Conservation (phyloP, 768 basidiomycete species). For the Favolaschia claudopus region DNA sequence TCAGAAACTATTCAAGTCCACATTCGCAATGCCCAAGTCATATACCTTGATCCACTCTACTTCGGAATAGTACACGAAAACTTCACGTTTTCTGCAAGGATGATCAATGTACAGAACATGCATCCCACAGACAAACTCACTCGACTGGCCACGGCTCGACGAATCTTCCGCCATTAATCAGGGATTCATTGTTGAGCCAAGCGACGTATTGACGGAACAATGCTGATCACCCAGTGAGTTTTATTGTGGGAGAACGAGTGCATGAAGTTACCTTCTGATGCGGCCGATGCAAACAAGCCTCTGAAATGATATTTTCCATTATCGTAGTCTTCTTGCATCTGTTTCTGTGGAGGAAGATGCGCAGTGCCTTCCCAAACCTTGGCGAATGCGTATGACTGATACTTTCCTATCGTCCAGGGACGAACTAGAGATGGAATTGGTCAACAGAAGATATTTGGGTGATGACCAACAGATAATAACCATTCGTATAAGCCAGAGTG, state of each 20-base stretch:
- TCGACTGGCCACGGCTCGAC: slow-evolving; percentile 34
- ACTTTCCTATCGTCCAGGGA: slow-evolving; percentile 31
- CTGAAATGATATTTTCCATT: slow-evolving; percentile 24
- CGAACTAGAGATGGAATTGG: slow-evolving; percentile 20
- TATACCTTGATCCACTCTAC: slow-evolving; percentile 26
- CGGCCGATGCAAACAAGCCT: slow-evolving; percentile 25
- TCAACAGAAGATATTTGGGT: not conserved
- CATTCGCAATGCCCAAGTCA: not conserved
- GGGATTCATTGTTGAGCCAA: slow-evolving; percentile 36
- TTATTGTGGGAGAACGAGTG: not conserved
- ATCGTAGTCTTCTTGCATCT: slow-evolving; percentile 29
- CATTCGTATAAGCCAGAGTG: slow-evolving; percentile 37
- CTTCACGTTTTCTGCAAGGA: slow-evolving; percentile 26
- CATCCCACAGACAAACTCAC: slow-evolving; percentile 13
- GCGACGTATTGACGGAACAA: slow-evolving; percentile 32
- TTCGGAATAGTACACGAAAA: slow-evolving; percentile 30
- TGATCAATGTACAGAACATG: not conserved
- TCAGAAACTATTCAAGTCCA: not conserved
- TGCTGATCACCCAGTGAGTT: slow-evolving; percentile 13
- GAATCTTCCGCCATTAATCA: slow-evolving; percentile 33
- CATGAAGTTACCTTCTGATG: slow-evolving; percentile 24
- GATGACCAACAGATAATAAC: slow-evolving; percentile 6
- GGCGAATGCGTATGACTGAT: slow-evolving; percentile 34
- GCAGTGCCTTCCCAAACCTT: slow-evolving; percentile 38
- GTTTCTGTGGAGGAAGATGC: slow-evolving; percentile 26